Conservation (phyloP, 1,284 basidiomycete genomes). For the Trichosporon sp. region DNA sequence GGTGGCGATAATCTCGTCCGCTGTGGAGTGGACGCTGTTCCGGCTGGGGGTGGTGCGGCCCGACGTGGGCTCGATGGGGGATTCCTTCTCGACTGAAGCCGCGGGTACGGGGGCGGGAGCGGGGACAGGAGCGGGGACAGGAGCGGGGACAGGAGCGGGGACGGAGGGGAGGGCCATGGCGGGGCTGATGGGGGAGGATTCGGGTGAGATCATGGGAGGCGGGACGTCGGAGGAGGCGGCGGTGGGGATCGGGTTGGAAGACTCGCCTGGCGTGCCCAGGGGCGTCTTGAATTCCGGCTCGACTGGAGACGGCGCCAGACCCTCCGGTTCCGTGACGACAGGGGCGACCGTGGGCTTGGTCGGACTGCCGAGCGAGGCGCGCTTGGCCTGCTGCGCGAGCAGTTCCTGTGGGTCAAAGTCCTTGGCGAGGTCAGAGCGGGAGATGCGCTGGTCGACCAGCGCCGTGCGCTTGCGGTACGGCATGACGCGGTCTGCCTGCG, state of each 20-base stretch:
- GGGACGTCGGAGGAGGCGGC: constrained; percentile 11
- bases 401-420: constrained; percentile 58
- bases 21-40: constrained; percentile 26
- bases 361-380: constrained; percentile 19
- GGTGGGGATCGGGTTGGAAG: neutral
- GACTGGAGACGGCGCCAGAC: constrained; percentile 7
- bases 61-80: constrained; percentile 43
- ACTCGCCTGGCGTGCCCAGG: neutral
- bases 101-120: constrained; percentile 25
- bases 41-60: constrained; percentile 27
- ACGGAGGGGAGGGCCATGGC: constrained; percentile 31
- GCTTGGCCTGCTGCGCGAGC: constrained; percentile 44
- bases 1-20: constrained; percentile 36
- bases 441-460: constrained; percentile 80
- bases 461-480: constrained; percentile 83
- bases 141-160: constrained; percentile 35
- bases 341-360: neutral
- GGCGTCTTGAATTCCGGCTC: constrained; percentile 8
- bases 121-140: constrained; percentile 26
- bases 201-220: constrained; percentile 24
- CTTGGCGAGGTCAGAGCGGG: constrained; percentile 61
- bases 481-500: constrained; percentile 77
- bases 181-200: constrained; percentile 25
- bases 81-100: constrained; percentile 19
- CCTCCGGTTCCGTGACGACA: neutral